Percentiles rank a stretch among this genome's conserved stretches.
These are phyloP conservation scores for Malassezia caprae DNA, from an alignment of 1,284 basidiomycete genomes.

Conservation along the genomic window DNA sequence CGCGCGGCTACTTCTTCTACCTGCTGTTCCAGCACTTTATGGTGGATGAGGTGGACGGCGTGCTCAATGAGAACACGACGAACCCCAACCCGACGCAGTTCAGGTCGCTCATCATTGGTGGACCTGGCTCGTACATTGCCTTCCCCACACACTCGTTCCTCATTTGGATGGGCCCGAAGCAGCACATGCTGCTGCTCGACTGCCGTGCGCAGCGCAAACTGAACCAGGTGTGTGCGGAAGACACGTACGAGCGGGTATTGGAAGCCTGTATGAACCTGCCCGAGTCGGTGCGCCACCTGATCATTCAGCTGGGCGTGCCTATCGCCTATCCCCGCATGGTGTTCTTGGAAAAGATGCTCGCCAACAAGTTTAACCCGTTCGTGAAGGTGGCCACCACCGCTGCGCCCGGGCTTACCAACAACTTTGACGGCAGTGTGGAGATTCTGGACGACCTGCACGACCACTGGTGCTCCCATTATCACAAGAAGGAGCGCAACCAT, in stretches of 20 bases:
- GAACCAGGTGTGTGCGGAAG: conserved; percentile 35
- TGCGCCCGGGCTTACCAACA: conserved; percentile 37
- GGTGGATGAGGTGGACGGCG: conserved; percentile 34
- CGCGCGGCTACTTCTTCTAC: conserved; percentile 41
- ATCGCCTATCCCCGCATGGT: conserved; percentile 47
- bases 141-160: conserved; percentile 40
- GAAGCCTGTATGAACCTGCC: conserved; percentile 31
- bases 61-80: conserved; percentile 18
- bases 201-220: conserved; percentile 45
- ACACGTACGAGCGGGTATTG: conserved; percentile 36
- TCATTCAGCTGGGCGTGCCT: conserved; percentile 46
- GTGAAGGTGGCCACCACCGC: conserved; percentile 39
- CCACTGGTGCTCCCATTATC: conserved; percentile 57
- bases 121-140: conserved; percentile 35
- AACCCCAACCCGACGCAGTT: conserved; percentile 21
- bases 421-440: conserved; percentile 47
- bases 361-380: conserved; percentile 35
- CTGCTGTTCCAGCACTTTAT: conserved; percentile 46
- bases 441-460: conserved; percentile 56
- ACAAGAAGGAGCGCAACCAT: conserved; percentile 79
- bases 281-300: conserved; percentile 37
- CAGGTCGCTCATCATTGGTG: conserved; percentile 34
- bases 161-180: conserved; percentile 42
- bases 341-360: conserved; percentile 39
- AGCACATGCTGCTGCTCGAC: conserved; percentile 40